Evolutionary conservation across 2,329 filamentous ascomycete species (phyloP), one percentile per base, ranked within the genome.

Genomic region (Fusarium sp.): DNA sequence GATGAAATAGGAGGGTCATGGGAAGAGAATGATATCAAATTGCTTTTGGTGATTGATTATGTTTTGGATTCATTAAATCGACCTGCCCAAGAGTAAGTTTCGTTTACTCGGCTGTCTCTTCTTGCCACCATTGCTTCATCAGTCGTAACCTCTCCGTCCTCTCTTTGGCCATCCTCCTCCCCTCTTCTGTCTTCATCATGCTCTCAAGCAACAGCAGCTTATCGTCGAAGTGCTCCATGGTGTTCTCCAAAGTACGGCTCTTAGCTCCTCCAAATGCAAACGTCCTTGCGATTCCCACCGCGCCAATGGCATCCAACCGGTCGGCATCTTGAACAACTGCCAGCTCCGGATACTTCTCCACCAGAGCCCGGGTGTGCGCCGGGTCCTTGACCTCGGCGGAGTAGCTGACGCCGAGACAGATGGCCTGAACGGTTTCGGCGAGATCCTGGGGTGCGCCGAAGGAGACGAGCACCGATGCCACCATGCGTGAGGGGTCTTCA

Each of bases 291-390:
- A 97, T 90, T 1, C 95, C 95, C 31, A 97, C 87, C 0, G 92
- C 93, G 1, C 94, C 95, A 50, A 97, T 89, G 6, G 94, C 92
- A 80, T 98, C 95, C n/a, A 98, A 83, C 8, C 94, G 85, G 81
- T 97, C 95, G 6, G 94, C 94, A 78, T 97, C 95, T 80, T 97
- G 94, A 33, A 97, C 93, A 47, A 97, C 87, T 0, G 88, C 94
- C 34, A 82, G 75, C 71, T 81, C 80, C 2, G 92, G 92, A 76
- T 92, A 83, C 31, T 80, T 75, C 8, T 76, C 77, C n/a, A 97
- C 82, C n/a, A 94, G 82, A 2, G 81, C 78, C n/a, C 78, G 79
- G 10, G 93, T 89, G 13, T 81, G 79, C 8, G 79, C 80, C 1
- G 91, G 90, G 74, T 94, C 84, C 72, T 86, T 87, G 49, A 87